Percentiles rank a stretch among this genome's conserved stretches.
Conservation (phyloP, 2,329 filamentous ascomycete genomes). For the Aspergillus floridensis region DNA sequence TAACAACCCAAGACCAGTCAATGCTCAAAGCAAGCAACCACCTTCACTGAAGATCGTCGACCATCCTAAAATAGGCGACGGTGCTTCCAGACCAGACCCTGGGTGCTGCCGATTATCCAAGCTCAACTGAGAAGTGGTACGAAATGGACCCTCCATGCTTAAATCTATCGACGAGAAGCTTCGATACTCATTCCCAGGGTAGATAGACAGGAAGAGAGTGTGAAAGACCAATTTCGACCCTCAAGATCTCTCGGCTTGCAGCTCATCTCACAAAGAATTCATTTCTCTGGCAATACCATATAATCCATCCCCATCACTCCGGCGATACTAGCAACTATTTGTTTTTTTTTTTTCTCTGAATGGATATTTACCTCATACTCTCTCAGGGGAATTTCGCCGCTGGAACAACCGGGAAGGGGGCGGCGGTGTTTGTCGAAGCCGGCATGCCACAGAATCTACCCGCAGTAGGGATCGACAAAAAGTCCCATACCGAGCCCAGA, state of each 20-base stretch:
- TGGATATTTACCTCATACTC: no score
- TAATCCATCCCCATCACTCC: not conserved
- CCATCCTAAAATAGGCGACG: not conserved
- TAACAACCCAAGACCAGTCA: not conserved
- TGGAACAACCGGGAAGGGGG: not conserved
- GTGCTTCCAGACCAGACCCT: not conserved
- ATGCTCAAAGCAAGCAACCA: not conserved
- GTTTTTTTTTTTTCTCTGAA: not conserved
- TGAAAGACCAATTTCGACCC: no score
- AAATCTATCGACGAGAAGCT: not conserved
- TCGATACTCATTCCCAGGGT: not conserved
- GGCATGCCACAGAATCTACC: conserved; percentile 2
- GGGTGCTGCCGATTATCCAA: not conserved
- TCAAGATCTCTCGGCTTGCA: no score
- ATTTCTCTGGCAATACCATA: not conserved
- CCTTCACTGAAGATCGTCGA: not conserved
- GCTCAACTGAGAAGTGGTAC: not conserved
- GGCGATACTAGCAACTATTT: not conserved
- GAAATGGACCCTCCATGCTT: not conserved
- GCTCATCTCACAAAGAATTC: not conserved
- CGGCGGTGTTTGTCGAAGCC: conserved; percentile 4
- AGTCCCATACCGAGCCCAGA: not conserved
- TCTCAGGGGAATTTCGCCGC: conserved; percentile 1
- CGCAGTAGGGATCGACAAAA: conserved; percentile 4
- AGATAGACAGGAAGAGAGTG: no score